A percentile compares a stretch with the other conserved stretches of the same genome.
Evolutionary conservation across 1,139 yeast genomes (phyloP).

Genomic region (Geotrichum citri-aurantii): DNA sequence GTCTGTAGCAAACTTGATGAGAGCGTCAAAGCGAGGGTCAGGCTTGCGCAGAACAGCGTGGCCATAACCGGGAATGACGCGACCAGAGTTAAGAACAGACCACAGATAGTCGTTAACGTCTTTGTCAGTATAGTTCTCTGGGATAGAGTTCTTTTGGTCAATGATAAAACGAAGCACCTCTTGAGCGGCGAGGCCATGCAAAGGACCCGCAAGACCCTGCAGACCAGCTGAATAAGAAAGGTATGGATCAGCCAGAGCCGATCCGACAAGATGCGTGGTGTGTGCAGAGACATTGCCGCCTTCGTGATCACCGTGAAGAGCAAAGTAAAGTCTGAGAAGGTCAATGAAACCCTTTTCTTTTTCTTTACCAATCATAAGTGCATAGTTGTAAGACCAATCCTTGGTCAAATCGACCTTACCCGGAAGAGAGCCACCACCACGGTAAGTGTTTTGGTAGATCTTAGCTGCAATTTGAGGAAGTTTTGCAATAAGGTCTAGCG

Average conservation of each 20-base stretch:
- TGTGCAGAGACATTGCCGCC: slow-evolving; percentile 99
- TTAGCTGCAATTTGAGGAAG: slow-evolving; percentile 90
- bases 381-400: slow-evolving; percentile 91
- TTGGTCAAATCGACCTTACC: slow-evolving; percentile 64
- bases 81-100: slow-evolving; percentile 85
- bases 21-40: slow-evolving; percentile 96
- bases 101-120: slow-evolving; percentile 83
- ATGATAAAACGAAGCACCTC: slow-evolving; percentile 93
- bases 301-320: slow-evolving; percentile 96
- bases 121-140: slow-evolving; percentile 65
- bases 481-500: slow-evolving; percentile 81
- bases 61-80: slow-evolving; percentile 98
- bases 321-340: slow-evolving; percentile 86
- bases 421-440: slow-evolving; percentile 66
- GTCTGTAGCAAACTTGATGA: slow-evolving; percentile 76
- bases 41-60: slow-evolving; percentile 96
- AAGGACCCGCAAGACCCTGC: slow-evolving; percentile 97
- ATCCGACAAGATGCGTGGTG: slow-evolving; percentile 94
- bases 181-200: slow-evolving; percentile 97
- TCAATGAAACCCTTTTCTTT: slow-evolving; percentile 76
- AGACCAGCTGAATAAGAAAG: slow-evolving; percentile 90
- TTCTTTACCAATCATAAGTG: slow-evolving; percentile 78
- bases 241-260: slow-evolving; percentile 91
- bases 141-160: slow-evolving; percentile 69
- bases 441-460: slow-evolving; percentile 86